These are phyloP conservation scores for Magnusiomyces sp. DNA, from an alignment of 1,139 yeast genomes.

Conservation along the genomic window DNA sequence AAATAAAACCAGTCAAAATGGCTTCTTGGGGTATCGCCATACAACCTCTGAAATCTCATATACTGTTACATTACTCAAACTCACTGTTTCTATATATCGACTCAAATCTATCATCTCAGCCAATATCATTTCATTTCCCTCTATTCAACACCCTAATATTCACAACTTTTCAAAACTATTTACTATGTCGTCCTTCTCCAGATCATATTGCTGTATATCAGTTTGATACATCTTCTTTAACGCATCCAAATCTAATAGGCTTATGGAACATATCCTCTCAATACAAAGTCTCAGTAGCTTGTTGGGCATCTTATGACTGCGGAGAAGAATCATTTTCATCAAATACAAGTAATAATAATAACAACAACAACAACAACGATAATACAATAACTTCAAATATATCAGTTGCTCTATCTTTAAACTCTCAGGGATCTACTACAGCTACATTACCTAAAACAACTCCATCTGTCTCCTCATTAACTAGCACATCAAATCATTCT, in stretches of 20 bases:
- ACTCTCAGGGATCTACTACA: neutral
- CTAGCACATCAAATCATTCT: neutral
- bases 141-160: constrained; percentile 8
- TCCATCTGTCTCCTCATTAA: neutral
- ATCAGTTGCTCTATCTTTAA: neutral
- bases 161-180: constrained; percentile 6
- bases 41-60: constrained; percentile 5
- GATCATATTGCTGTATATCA: constrained; percentile 7
- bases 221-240: constrained; percentile 3
- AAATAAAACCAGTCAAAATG: neutral
- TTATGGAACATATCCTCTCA: constrained; percentile 5
- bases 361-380: neutral
- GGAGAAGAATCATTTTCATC: neutral
- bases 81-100: constrained; percentile 7
- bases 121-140: constrained; percentile 7
- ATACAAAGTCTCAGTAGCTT: constrained; percentile 11
- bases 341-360: neutral
- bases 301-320: constrained; percentile 9
- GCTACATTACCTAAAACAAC: neutral
- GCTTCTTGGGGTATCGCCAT: constrained; percentile 10
- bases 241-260: constrained; percentile 3
- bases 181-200: constrained; percentile 9
- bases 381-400: neutral
- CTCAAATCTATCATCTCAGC: neutral
- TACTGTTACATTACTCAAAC: constrained; percentile 8